Conservation (phyloP, 192 early-diverging fungal species). For the Backusella liffmaniae region DNA sequence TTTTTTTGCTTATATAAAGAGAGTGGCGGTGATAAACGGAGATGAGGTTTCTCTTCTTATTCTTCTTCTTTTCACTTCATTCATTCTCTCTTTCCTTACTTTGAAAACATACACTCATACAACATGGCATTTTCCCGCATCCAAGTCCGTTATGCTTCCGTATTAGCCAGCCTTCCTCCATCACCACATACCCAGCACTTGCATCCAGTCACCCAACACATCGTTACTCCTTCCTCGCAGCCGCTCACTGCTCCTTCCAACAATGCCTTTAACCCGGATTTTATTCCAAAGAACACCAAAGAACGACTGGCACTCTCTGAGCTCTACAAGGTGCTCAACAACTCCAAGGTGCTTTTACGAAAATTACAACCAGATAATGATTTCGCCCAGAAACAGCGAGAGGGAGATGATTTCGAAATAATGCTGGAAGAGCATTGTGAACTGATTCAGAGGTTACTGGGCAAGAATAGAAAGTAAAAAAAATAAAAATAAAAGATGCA, state of each 20-base stretch:
- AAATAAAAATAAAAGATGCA: background rate
- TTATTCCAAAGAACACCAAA: constrained; percentile 27
- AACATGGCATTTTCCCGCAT: background rate
- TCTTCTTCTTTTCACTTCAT: background rate
- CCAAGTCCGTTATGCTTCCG: constrained; percentile 23
- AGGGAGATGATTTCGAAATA: background rate
- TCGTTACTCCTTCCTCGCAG: constrained; percentile 24
- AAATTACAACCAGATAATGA: constrained; percentile 5
- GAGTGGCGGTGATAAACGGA: no score
- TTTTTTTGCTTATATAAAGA: no score
- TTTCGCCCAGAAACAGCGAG: background rate
- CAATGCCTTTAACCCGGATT: constrained; percentile 31
- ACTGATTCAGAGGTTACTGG: background rate
- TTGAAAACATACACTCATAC: background rate
- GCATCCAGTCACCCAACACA: background rate
- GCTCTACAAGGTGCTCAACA: constrained; percentile 14
- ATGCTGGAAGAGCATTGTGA: background rate
- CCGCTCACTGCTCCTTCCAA: constrained; percentile 33
- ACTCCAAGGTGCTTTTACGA: background rate
- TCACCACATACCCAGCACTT: background rate
- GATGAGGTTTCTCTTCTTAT: no score
- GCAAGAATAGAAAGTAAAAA: background rate
- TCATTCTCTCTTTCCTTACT: background rate
- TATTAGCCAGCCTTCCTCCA: constrained; percentile 9
- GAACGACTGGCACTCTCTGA: constrained; percentile 14